Evolutionary conservation across 768 basidiomycete genomes (phyloP).

Genomic region (Rhizopogon sp.): DNA sequence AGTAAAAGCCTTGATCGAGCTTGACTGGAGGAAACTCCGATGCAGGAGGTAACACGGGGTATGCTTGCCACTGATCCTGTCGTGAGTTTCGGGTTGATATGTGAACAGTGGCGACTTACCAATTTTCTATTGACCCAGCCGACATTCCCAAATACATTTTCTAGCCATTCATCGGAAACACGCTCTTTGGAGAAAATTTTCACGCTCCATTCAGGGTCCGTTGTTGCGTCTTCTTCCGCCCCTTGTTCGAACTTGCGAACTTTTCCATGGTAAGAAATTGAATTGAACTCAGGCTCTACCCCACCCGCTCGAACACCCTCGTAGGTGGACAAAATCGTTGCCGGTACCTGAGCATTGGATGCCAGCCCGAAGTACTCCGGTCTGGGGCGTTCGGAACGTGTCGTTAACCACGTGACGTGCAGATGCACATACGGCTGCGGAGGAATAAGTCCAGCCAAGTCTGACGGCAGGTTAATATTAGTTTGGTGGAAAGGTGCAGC

Average conservation of each 20-base stretch:
- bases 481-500: slow-evolving; percentile 83
- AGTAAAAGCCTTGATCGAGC: slow-evolving; percentile 77
- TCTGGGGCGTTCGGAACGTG: slow-evolving; percentile 55
- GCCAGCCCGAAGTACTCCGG: slow-evolving; percentile 66
- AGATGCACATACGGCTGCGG: slow-evolving; percentile 75
- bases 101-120: slow-evolving; percentile 30
- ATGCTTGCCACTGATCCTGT: slow-evolving; percentile 67
- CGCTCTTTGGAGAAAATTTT: slow-evolving; percentile 80
- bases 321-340: slow-evolving; percentile 68
- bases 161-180: slow-evolving; percentile 68
- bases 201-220: slow-evolving; percentile 55
- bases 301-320: slow-evolving; percentile 52
- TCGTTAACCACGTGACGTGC: slow-evolving; percentile 87
- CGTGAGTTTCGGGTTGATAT: slow-evolving; percentile 4
- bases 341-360: slow-evolving; percentile 42
- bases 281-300: slow-evolving; percentile 77
- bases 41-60: slow-evolving; percentile 68
- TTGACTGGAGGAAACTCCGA: slow-evolving; percentile 69
- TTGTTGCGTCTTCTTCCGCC: slow-evolving; percentile 21
- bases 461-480: slow-evolving; percentile 44
- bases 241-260: slow-evolving; percentile 29
- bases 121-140: slow-evolving; percentile 83
- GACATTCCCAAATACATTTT: slow-evolving; percentile 61
- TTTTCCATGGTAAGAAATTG: slow-evolving; percentile 72
- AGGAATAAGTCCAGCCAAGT: slow-evolving; percentile 51